Percentiles rank a stretch among this genome's conserved stretches.
phyloP scores from a whole-genome alignment of 2,329 filamentous ascomycete species.

The Neonectria punicea region DNA sequence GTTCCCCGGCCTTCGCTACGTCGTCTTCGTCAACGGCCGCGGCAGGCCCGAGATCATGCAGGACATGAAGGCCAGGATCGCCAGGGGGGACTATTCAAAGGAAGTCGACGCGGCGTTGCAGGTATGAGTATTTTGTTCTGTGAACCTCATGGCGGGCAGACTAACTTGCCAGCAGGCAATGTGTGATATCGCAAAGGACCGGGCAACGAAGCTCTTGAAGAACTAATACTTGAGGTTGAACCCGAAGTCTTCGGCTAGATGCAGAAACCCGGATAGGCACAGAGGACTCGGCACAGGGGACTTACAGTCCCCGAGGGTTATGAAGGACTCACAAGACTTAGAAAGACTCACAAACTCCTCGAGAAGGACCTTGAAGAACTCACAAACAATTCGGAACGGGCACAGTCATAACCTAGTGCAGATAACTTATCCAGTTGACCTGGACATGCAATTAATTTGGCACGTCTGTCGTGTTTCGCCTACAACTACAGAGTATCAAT shows the following conservation, averaged over 20 bases:
- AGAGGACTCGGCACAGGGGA: neutral
- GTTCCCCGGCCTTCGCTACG: constrained; percentile 87
- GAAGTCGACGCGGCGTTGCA: constrained; percentile 81
- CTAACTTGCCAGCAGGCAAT: constrained; percentile 71
- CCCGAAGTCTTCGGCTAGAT: neutral
- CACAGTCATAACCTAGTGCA: neutral
- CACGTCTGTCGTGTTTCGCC: neutral
- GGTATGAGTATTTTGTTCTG: constrained; percentile 58
- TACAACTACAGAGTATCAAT: constrained; percentile 7
- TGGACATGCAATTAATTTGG: neutral
- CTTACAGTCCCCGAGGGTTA: neutral
- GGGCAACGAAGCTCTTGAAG: constrained; percentile 58
- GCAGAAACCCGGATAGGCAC: neutral
- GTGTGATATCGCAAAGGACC: constrained; percentile 88
- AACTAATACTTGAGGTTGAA: neutral
- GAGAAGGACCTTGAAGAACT: neutral
- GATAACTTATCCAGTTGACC: neutral
- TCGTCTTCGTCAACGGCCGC: constrained; percentile 91
- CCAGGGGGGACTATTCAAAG: constrained; percentile 68
- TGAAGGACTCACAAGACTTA: neutral
- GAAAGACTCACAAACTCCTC: neutral
- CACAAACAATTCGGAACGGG: neutral
- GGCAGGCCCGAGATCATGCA: constrained; percentile 79
- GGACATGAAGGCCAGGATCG: constrained; percentile 82
- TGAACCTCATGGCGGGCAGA: constrained; percentile 2